These are phyloP conservation scores for Colletotrichum sp. DNA, from an alignment of 2,329 filamentous ascomycete genomes.

Conservation along the genomic window DNA sequence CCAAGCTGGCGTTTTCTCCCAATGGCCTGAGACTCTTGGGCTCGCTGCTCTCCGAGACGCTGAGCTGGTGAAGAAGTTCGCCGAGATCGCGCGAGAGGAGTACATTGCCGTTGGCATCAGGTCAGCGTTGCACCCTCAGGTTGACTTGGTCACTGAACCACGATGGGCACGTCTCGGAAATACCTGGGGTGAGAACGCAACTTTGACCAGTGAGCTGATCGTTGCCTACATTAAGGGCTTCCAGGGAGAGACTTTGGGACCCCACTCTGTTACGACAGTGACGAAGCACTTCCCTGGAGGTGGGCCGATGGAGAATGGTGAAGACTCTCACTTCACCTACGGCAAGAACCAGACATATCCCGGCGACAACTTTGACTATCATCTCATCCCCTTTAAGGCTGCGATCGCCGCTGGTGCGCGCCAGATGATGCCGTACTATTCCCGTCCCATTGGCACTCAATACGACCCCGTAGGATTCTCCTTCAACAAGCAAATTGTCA, in stretches of 20 bases:
- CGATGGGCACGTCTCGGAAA: conserved; percentile 51
- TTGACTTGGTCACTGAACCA: conserved; percentile 56
- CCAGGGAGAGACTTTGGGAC: conserved; percentile 47
- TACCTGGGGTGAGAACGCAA: conserved; percentile 55
- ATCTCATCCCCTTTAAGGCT: conserved; percentile 54
- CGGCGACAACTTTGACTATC: conserved; percentile 53
- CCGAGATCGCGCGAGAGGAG: conserved; percentile 53
- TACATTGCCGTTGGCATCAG: conserved; percentile 47
- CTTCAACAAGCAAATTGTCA: conserved; percentile 57
- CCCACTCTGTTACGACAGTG: conserved; percentile 48
- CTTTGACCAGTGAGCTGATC: conserved; percentile 39
- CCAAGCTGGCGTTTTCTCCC: conserved; percentile 46
- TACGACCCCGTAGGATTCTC: conserved; percentile 53
- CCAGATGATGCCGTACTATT: conserved; percentile 60
- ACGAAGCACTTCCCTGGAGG: conserved; percentile 61
- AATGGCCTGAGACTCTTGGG: conserved; percentile 57
- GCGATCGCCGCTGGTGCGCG: conserved; percentile 53
- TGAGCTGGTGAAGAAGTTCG: conserved; percentile 48
- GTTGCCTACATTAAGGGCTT: conserved; percentile 53
- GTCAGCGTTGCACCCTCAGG: conserved; percentile 52
- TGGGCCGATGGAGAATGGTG: conserved; percentile 51
- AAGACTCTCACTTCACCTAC: conserved; percentile 57
- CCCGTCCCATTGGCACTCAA: conserved; percentile 48
- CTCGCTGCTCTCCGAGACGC: conserved; percentile 52
- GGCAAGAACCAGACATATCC: conserved; percentile 58